phyloP scores from a whole-genome alignment of 1,284 basidiomycete genomes.

The Trichosporon asahii region DNA sequence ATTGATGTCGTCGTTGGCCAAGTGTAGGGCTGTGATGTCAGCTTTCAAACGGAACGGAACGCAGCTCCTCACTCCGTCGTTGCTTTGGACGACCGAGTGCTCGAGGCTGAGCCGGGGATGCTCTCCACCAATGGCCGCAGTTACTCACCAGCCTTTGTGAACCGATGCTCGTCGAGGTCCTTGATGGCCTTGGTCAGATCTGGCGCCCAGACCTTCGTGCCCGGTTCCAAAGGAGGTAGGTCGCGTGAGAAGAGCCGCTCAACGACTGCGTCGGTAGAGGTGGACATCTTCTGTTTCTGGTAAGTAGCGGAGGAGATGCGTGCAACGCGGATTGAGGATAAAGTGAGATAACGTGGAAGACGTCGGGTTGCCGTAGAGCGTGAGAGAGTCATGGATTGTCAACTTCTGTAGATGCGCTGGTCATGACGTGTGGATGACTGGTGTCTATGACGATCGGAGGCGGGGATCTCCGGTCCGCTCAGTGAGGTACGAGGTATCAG shows the following conservation, averaged over 20 bases:
- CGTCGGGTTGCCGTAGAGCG: background rate
- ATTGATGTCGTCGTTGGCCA: conserved; percentile 50
- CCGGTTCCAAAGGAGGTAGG: conserved; percentile 41
- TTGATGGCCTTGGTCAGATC: conserved; percentile 32
- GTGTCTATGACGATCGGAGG: background rate
- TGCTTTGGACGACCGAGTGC: too few species aligned
- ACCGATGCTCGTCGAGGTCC: conserved; percentile 34
- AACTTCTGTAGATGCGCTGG: background rate
- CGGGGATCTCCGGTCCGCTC: background rate
- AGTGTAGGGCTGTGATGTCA: conserved; percentile 39
- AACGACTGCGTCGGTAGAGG: conserved; percentile 3
- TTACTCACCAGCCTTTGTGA: conserved; percentile 39
- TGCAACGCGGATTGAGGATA: background rate
- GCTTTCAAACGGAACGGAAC: too few species aligned
- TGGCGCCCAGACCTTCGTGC: conserved; percentile 33
- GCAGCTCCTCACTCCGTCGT: too few species aligned
- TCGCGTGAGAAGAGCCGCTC: conserved; percentile 33
- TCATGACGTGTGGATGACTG: background rate
- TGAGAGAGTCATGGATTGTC: background rate
- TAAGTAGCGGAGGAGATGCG: background rate
- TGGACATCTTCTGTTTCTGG: background rate
- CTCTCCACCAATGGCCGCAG: too few species aligned
- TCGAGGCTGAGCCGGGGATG: too few species aligned
- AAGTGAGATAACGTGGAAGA: background rate
- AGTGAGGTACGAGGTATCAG: background rate